Conservation (phyloP, 345 rosid genomes). For the Gossypium raimondii region DNA sequence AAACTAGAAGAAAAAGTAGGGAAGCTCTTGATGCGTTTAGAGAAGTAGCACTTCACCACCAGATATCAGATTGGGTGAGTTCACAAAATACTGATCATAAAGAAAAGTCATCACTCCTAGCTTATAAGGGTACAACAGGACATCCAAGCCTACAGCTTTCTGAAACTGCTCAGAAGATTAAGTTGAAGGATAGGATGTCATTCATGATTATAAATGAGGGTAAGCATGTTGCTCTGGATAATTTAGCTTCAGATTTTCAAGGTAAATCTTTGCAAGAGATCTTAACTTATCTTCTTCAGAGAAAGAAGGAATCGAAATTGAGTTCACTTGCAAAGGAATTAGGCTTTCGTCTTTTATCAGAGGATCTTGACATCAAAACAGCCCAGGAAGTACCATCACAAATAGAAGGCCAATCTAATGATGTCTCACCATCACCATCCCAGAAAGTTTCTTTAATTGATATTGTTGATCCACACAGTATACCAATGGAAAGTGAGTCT, state of each 20-base stretch:
- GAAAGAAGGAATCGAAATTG: constrained; percentile 53
- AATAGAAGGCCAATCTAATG: constrained; percentile 38
- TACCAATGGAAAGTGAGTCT: constrained; percentile 21
- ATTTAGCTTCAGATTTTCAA: constrained; percentile 44
- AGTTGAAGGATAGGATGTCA: constrained; percentile 62
- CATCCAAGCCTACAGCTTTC: constrained; percentile 44
- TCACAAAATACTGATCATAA: constrained; percentile 28
- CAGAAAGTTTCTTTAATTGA: constrained; percentile 30
- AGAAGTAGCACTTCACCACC: constrained; percentile 51
- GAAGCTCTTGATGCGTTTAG: constrained; percentile 64
- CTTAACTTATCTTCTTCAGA: constrained; percentile 56
- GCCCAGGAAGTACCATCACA: constrained; percentile 33
- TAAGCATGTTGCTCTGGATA: constrained; percentile 47
- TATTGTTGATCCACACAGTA: constrained; percentile 25
- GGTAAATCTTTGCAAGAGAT: constrained; percentile 73
- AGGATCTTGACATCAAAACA: constrained; percentile 57
- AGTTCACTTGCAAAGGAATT: constrained; percentile 75
- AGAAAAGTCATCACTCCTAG: constrained; percentile 33
- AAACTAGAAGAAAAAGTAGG: constrained; percentile 51
- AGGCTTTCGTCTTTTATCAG: constrained; percentile 81
- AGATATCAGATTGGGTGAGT: constrained; percentile 26
- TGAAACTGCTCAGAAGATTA: constrained; percentile 37
- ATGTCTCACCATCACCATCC: constrained; percentile 30
- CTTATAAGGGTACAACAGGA: constrained; percentile 31
- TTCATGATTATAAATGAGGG: constrained; percentile 64